Percentiles rank a stretch among this genome's conserved stretches.
These are phyloP conservation scores for Coemansia sp. DNA, from an alignment of 192 early-diverging fungal species.

Conservation along the genomic window DNA sequence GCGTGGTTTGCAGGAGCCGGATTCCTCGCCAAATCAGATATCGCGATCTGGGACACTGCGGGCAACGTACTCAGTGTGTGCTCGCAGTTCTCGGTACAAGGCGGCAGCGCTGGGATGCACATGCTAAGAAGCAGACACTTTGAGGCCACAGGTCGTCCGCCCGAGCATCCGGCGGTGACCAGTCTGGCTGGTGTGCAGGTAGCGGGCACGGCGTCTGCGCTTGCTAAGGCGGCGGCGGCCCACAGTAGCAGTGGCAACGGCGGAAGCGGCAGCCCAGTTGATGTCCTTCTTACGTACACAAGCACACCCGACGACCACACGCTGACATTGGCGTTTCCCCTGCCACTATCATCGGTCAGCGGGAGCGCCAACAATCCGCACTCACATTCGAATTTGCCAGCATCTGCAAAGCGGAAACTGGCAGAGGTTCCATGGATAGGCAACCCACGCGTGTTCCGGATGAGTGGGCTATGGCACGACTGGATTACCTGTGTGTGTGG, in stretches of 20 bases:
- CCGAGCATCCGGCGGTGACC: conserved; percentile 6
- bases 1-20: conserved; percentile 39
- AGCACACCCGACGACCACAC: conserved; percentile 25
- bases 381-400: conserved; percentile 7
- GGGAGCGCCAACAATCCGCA: conserved; percentile 52
- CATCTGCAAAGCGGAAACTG: conserved; percentile 3
- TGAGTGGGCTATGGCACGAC: conserved; percentile 29
- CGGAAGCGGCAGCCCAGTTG: conserved; percentile 2
- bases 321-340: conserved; percentile 35
- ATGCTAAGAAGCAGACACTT: conserved; percentile 26
- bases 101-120: conserved; percentile 53
- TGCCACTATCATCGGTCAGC: conserved; percentile 43
- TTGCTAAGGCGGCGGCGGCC: conserved; percentile 2
- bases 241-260: not conserved
- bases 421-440: conserved; percentile 30
- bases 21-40: conserved; percentile 34
- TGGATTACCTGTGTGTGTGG: conserved; percentile 24
- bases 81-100: conserved; percentile 44
- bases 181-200: conserved; percentile 18
- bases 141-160: conserved; percentile 7
- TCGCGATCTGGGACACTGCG: conserved; percentile 46
- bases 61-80: conserved; percentile 51
- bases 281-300: conserved; percentile 31
- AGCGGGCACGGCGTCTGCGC: conserved; percentile 16
- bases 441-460: conserved; percentile 16